A percentile compares a stretch with the other conserved stretches of the same genome.
phyloP scores from a whole-genome alignment of 1,284 basidiomycete species.

The Heterobasidion parviporum region DNA sequence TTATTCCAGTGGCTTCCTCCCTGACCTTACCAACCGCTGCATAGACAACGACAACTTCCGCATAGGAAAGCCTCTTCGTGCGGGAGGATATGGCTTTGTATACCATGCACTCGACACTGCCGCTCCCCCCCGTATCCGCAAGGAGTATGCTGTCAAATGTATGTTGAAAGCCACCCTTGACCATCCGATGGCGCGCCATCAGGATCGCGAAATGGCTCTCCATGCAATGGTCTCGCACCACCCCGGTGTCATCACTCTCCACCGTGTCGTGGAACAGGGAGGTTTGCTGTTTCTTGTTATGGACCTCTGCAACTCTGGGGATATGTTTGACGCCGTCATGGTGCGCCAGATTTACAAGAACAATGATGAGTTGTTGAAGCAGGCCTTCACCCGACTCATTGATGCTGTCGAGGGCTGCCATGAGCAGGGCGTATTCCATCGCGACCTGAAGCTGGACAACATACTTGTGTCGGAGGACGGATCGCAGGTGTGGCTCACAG shows the following conservation, averaged over 20 bases:
- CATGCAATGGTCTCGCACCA: slow-evolving; percentile 51
- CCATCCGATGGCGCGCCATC: background rate
- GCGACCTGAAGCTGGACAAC: slow-evolving; percentile 73
- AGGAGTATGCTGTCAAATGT: slow-evolving; percentile 47
- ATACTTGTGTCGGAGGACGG: slow-evolving; percentile 48
- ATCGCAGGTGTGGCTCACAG: slow-evolving; percentile 43
- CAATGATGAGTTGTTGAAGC: slow-evolving; percentile 40
- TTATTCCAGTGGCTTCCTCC: background rate
- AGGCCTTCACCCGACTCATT: slow-evolving; percentile 52
- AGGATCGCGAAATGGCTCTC: slow-evolving; percentile 22
- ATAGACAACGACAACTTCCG: slow-evolving; percentile 1
- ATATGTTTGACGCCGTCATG: slow-evolving; percentile 58
- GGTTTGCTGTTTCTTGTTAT: slow-evolving; percentile 52
- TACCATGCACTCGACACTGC: slow-evolving; percentile 32
- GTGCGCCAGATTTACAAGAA: slow-evolving; percentile 36
- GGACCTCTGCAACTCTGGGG: slow-evolving; percentile 56
- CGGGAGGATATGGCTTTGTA: slow-evolving; percentile 38
- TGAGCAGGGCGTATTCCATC: slow-evolving; percentile 52
- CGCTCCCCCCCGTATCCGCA: slow-evolving; percentile 9
- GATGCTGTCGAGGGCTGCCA: slow-evolving; percentile 60
- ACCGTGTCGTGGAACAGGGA: slow-evolving; percentile 45
- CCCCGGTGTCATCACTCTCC: slow-evolving; percentile 50
- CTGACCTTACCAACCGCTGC: background rate
- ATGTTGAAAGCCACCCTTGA: slow-evolving; percentile 40
- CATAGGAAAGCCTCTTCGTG: slow-evolving; percentile 21